Evolutionary conservation across 164 flowering plant species (phyloP).

Genomic region (Aristolochia contorta): DNA sequence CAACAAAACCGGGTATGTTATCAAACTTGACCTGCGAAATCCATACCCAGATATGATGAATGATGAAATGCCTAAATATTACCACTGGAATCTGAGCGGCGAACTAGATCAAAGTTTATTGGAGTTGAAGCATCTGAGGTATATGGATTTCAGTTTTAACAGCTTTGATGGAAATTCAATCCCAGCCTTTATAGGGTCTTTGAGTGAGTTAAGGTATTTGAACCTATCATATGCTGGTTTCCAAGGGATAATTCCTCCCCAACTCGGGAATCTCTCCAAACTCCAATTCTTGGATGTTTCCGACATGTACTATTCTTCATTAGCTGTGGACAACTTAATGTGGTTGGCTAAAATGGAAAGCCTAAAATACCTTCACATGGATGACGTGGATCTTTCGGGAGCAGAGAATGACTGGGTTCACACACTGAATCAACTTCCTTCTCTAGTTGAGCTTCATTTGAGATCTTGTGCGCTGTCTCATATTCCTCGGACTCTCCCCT

Average conservation of each 20-base stretch:
- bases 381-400: not conserved
- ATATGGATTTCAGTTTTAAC: too few species aligned
- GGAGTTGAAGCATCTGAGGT: too few species aligned
- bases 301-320: too few species aligned
- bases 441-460: conserved; percentile 4
- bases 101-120: conserved; percentile 8
- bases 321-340: not conserved
- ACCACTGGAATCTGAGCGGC: conserved; percentile 1
- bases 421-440: conserved; percentile 6
- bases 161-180: too few species aligned
- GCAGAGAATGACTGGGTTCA: conserved; percentile 8
- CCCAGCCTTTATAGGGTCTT: too few species aligned
- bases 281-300: conserved; percentile 2
- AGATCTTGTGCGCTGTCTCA: not conserved
- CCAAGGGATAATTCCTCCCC: conserved; percentile 10
- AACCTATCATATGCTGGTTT: too few species aligned
- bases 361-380: not conserved
- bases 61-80: not conserved
- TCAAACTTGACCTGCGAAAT: conserved; percentile 2
- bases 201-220: too few species aligned
- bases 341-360: conserved; percentile 8
- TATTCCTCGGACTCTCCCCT: not conserved
- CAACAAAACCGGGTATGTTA: conserved; percentile 4
- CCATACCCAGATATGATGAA: too few species aligned
- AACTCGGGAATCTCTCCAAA: conserved; percentile 12